A percentile compares a stretch with the other conserved stretches of the same genome.
Conservation (phyloP, 2,329 filamentous ascomycete species). For the Paecilomyces fulvus region DNA sequence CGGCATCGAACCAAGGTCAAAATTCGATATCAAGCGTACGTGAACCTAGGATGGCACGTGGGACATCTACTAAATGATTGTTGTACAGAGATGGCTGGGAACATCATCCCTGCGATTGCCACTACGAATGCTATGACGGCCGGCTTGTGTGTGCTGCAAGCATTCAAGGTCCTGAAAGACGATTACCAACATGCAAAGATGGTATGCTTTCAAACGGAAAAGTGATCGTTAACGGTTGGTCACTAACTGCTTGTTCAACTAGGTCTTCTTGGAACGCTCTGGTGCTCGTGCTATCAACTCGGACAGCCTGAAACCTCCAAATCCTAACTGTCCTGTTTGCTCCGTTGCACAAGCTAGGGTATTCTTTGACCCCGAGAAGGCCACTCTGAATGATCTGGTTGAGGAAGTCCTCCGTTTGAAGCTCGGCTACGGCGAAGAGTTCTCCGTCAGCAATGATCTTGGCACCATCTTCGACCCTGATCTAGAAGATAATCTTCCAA, state of each 20-base stretch:
- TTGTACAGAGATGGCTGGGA: constrained; percentile 79
- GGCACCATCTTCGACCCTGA: constrained; percentile 85
- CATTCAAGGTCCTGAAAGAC: constrained; percentile 77
- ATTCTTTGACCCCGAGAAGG: constrained; percentile 58
- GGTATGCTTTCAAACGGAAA: constrained; percentile 35
- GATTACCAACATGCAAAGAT: constrained; percentile 67
- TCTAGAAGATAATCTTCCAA: constrained; percentile 73
- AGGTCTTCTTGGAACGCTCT: constrained; percentile 69
- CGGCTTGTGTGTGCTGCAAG: constrained; percentile 81
- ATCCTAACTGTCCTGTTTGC: constrained; percentile 77
- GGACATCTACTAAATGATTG: constrained; percentile 5
- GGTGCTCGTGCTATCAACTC: constrained; percentile 51
- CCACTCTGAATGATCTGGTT: constrained; percentile 72
- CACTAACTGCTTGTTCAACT: constrained; percentile 2
- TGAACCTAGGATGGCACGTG: constrained; percentile 1
- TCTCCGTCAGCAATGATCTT: constrained; percentile 65
- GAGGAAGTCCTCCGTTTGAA: constrained; percentile 61
- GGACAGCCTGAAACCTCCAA: constrained; percentile 54
- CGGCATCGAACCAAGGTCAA: constrained; percentile 75
- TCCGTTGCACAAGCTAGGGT: constrained; percentile 61
- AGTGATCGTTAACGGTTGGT: neutral
- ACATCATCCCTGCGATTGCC: constrained; percentile 97
- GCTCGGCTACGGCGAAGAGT: constrained; percentile 71
- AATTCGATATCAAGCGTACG: constrained; percentile 83
- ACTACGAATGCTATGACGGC: constrained; percentile 97